Percentiles rank a stretch among this genome's conserved stretches.
These are phyloP conservation scores for Pichia sp. DNA, from an alignment of 1,139 yeast genomes.

Conservation along the genomic window DNA sequence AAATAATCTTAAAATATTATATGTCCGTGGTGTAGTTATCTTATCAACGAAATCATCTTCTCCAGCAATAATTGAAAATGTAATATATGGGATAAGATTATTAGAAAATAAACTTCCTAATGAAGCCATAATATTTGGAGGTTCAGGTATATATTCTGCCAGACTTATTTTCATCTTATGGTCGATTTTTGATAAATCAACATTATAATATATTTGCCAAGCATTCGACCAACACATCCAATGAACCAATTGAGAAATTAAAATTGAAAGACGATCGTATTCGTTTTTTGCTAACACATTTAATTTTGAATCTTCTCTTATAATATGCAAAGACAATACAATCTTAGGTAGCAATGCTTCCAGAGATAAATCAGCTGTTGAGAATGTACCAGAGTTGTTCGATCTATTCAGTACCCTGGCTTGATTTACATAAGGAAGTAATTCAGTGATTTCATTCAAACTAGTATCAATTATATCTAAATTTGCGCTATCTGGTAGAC, in stretches of 20 bases:
- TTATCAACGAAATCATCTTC: slow-evolving; percentile 59
- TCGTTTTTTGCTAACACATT: slow-evolving; percentile 41
- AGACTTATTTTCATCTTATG: slow-evolving; percentile 33
- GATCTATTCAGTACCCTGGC: slow-evolving; percentile 25
- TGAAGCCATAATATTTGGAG: slow-evolving; percentile 54
- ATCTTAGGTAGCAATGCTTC: slow-evolving; percentile 53
- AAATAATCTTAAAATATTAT: slow-evolving; percentile 49
- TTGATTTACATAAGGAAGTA: slow-evolving; percentile 36
- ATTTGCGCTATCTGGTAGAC: slow-evolving; percentile 37
- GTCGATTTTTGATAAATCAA: slow-evolving; percentile 29
- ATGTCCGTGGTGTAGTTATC: slow-evolving; percentile 58
- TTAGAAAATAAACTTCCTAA: slow-evolving; percentile 44
- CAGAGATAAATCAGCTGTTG: slow-evolving; percentile 32
- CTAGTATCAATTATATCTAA: slow-evolving; percentile 19
- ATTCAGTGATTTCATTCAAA: slow-evolving; percentile 35
- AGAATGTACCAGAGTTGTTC: slow-evolving; percentile 1
- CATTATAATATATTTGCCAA: slow-evolving; percentile 58
- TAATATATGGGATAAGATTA: slow-evolving; percentile 46
- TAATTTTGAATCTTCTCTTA: slow-evolving; percentile 68
- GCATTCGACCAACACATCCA: slow-evolving; percentile 72
- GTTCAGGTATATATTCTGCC: slow-evolving; percentile 39
- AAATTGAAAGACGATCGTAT: slow-evolving; percentile 39
- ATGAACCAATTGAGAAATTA: slow-evolving; percentile 55
- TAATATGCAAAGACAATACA: slow-evolving; percentile 63
- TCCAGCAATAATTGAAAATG: slow-evolving; percentile 63